Conservation (phyloP, 495 filamentous ascomycete genomes). For the Astrocystis sublimbata region DNA sequence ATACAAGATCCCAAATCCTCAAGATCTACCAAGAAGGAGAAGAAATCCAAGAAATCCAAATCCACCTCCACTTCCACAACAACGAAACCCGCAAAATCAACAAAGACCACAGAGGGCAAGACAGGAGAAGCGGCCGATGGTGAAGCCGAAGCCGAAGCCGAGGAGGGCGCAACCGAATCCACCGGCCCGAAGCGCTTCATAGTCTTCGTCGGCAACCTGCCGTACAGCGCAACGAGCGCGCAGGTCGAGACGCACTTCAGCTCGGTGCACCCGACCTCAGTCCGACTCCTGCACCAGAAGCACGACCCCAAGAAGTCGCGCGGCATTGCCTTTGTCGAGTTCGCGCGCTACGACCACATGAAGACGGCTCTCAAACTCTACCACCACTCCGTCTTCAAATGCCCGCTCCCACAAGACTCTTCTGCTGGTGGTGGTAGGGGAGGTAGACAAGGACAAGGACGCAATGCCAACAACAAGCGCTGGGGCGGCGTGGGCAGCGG, state of each 20-base stretch:
- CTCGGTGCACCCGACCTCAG: slow-evolving; percentile 65
- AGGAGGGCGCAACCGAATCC: slow-evolving; percentile 21
- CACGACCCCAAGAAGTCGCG: slow-evolving; percentile 68
- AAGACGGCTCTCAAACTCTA: slow-evolving; percentile 86
- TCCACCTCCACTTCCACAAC: background rate
- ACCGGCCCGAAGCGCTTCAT: slow-evolving; percentile 62
- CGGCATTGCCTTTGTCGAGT: slow-evolving; percentile 92
- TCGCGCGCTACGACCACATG: slow-evolving; percentile 86
- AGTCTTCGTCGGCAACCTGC: slow-evolving; percentile 86
- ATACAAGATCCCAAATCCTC: slow-evolving; percentile 1
- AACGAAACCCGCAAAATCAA: too few species aligned
- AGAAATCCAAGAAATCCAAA: slow-evolving; percentile 29
- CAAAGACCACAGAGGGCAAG: too few species aligned
- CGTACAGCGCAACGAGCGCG: slow-evolving; percentile 72
- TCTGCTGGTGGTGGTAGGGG: background rate
- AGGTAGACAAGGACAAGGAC: background rate
- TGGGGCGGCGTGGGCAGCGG: background rate
- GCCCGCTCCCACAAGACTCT: background rate
- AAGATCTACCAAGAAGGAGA: slow-evolving; percentile 33
- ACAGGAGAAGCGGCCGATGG: background rate
- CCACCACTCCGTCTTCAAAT: slow-evolving; percentile 75
- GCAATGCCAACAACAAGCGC: background rate
- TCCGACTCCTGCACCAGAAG: slow-evolving; percentile 76
- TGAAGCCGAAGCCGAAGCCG: slow-evolving; percentile 6
- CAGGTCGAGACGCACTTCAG: slow-evolving; percentile 73